Conservation (phyloP, 2,329 filamentous ascomycete species). For the Xylaria sp. region DNA sequence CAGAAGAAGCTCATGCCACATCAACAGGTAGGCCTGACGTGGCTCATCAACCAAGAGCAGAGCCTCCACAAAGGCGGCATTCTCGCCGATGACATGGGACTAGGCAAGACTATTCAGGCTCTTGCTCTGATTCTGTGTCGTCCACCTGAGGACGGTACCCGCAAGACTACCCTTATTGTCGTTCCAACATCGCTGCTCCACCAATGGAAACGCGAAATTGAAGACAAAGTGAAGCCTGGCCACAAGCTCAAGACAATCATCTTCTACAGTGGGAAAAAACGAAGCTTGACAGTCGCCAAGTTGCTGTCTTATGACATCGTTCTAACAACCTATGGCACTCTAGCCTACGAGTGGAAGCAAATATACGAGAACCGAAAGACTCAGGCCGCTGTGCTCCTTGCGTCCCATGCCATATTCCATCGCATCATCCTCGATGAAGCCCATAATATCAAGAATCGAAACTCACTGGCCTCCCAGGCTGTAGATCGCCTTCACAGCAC, state of each 20-base stretch:
- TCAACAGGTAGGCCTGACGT: constrained; percentile 47
- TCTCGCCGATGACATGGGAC: constrained; percentile 49
- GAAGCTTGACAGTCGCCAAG: constrained; percentile 48
- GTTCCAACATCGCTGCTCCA: constrained; percentile 45
- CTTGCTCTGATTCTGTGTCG: constrained; percentile 47
- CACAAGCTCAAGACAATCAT: constrained; percentile 46
- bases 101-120: constrained; percentile 50
- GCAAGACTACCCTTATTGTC: constrained; percentile 48
- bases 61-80: constrained; percentile 45
- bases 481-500: constrained; percentile 68
- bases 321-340: constrained; percentile 80
- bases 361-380: constrained; percentile 56
- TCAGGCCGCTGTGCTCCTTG: constrained; percentile 63
- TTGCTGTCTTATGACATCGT: constrained; percentile 78
- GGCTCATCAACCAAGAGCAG: constrained; percentile 48
- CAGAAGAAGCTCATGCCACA: constrained; percentile 43
- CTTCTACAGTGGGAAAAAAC: constrained; percentile 42
- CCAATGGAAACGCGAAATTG: constrained; percentile 49
- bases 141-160: constrained; percentile 40
- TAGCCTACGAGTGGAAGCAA: constrained; percentile 74
- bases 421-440: constrained; percentile 85
- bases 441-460: constrained; percentile 83
- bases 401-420: constrained; percentile 67
- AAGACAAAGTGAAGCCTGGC: constrained; percentile 45
- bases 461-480: constrained; percentile 70